These are phyloP conservation scores for Sporodiniella umbellata DNA, from an alignment of 371 early-diverging fungal species.

Conservation along the genomic window DNA sequence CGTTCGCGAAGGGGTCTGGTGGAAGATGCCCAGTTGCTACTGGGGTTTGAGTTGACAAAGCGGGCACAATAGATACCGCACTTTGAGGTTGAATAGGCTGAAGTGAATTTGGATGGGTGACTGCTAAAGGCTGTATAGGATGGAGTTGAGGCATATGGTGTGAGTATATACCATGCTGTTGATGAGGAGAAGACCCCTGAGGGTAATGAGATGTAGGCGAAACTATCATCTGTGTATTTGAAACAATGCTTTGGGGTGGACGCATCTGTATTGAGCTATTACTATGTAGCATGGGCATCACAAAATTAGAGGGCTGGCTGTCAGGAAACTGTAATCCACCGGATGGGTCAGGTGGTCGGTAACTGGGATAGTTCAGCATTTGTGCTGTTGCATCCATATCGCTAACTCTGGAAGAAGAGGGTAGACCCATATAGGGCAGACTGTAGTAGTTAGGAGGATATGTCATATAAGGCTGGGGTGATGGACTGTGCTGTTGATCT, in stretches of 20 bases:
- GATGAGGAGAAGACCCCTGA: neutral
- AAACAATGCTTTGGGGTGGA: neutral
- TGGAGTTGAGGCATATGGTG: neutral
- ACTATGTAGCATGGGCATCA: neutral
- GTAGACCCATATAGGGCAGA: neutral
- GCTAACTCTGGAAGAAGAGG: neutral
- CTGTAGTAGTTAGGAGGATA: neutral
- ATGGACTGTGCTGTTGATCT: neutral
- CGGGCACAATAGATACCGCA: neutral
- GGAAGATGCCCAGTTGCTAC: neutral
- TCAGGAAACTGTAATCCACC: neutral
- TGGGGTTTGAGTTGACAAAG: neutral
- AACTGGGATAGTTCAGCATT: conserved; percentile 4
- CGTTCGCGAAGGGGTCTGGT: conserved; percentile 44
- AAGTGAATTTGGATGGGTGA: neutral
- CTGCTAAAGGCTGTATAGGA: neutral
- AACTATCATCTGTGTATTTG: neutral
- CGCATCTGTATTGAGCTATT: neutral
- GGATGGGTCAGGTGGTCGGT: conserved; percentile 1
- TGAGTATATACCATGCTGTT: neutral
- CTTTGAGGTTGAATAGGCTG: neutral
- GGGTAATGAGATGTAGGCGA: neutral
- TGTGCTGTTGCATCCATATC: neutral
- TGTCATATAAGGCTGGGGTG: neutral
- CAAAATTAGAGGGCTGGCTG: neutral